Base-by-base conservation (phyloP, 108 stramenopile genomes). In the Mediolabrus comicus region DNA sequence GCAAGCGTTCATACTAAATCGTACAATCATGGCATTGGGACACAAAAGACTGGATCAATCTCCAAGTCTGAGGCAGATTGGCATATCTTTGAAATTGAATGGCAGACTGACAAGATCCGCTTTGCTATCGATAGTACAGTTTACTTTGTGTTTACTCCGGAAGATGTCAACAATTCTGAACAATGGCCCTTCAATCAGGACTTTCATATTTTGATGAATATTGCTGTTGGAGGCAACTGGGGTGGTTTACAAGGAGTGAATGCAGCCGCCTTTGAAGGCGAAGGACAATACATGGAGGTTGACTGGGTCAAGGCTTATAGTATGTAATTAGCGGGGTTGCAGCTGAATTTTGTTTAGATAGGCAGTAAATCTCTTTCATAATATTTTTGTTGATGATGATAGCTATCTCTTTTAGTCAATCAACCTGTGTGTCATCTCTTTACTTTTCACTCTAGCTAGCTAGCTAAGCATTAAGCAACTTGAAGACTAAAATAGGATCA, bases 171-270 rank as follows among this genome's bases (percentile, higher is more conserved):
- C 13, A 17, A 52, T 32, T 38, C 27, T 39, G 28, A 4, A 17
- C 65, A 73, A 26, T 79, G 77, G 76, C 76, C 76, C 3, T 79
- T 79, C 59, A 62, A 75, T 60, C 58, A 83, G 53, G 58, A 59
- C 6, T 83, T 77, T 24, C 71, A 79, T 46, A 26, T 77, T 29
- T 60, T 78, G 25, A 53, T 79, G 49, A 78, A 83, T 53, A 28
- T 77, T 34, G 82, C 77, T n/a, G 82, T 83, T 7, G 82, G 82
- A 17, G 82, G 82, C 16, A 11, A 39, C 24, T 80, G 79, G 79
- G 79, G 69, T 36, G 79, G 74, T 19, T 11, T 1, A 11, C 5
- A 57, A 13, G 71, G 77, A 29, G 59, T 78, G 24, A 72, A 67
- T 17, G 19, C 32, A 4, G 12, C 30, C 6, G 30, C 77, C n/a